phyloP scores from a whole-genome alignment of 768 basidiomycete species.

The Tricholoma sp. region DNA sequence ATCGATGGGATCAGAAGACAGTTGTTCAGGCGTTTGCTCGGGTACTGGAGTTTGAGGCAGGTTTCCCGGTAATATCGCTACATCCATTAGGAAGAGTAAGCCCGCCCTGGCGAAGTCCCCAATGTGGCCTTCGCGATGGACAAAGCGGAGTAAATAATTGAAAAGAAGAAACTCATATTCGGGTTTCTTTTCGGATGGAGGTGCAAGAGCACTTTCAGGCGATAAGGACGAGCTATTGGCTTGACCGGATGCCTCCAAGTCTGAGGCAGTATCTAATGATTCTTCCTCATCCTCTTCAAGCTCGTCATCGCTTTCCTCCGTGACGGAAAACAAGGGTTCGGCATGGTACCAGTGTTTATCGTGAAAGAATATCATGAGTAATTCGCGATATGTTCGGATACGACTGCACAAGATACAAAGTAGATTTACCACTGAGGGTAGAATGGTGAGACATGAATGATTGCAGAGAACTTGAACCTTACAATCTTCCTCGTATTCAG shows the following conservation, averaged over 20 bases:
- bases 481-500: constrained; percentile 88
- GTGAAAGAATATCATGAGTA: constrained; percentile 97
- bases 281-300: constrained; percentile 55
- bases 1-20: constrained; percentile 59
- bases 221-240: constrained; percentile 38
- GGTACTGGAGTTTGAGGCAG: constrained; percentile 28
- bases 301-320: constrained; percentile 70
- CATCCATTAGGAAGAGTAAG: constrained; percentile 90
- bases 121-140: constrained; percentile 89
- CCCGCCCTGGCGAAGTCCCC: constrained; percentile 93
- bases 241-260: neutral
- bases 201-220: constrained; percentile 41
- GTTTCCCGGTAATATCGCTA: constrained; percentile 84
- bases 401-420: constrained; percentile 90
- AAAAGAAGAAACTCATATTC: constrained; percentile 96
- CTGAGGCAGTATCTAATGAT: constrained; percentile 9
- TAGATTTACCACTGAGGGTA: constrained; percentile 73
- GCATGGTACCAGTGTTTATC: constrained; percentile 86
- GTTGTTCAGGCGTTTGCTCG: constrained; percentile 28
- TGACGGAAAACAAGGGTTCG: constrained; percentile 68
- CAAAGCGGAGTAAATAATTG: constrained; percentile 92
- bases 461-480: constrained; percentile 25
- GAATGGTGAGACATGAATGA: neutral
- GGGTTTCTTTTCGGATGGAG: constrained; percentile 49
- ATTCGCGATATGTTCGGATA: constrained; percentile 81